A percentile compares a stretch with the other conserved stretches of the same genome.
Conservation (phyloP, 140 eudicot genomes). For the Anethum foeniculum region DNA sequence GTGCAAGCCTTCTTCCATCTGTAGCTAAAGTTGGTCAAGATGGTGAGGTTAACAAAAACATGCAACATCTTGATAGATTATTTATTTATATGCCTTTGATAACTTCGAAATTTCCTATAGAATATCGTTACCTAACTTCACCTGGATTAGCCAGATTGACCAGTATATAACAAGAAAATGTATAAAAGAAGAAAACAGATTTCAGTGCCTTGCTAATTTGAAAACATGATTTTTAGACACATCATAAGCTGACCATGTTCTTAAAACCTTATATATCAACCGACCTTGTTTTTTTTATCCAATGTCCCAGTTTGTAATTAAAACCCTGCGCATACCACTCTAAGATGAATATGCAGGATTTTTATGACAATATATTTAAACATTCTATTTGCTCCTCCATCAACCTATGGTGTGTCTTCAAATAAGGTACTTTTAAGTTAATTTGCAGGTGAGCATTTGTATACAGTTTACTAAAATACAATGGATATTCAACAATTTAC, state of each 20-base stretch:
- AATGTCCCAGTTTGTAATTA: not conserved
- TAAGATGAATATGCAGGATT: not conserved
- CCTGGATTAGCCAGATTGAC: slow-evolving; percentile 28
- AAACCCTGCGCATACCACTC: too few species aligned
- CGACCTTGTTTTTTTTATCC: not conserved
- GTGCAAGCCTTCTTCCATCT: slow-evolving; percentile 40
- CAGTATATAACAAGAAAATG: slow-evolving; percentile 6
- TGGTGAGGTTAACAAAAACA: not conserved
- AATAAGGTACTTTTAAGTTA: too few species aligned
- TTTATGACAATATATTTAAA: not conserved
- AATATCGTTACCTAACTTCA: slow-evolving; percentile 39
- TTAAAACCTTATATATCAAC: not conserved
- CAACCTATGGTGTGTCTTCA: not conserved
- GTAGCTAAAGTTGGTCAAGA: slow-evolving; percentile 20
- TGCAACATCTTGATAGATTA: not conserved
- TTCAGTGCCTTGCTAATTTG: not conserved
- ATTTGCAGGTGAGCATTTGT: too few species aligned
- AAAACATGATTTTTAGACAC: not conserved
- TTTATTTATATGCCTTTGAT: not conserved
- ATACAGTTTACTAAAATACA: too few species aligned
- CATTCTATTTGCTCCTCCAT: not conserved
- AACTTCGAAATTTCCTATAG: not conserved
- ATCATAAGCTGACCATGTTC: not conserved
- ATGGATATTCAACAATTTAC: too few species aligned
- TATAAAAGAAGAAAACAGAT: not conserved